These are phyloP conservation scores for Cajanus cajan DNA, from an alignment of 306 rosid species.

Conservation along the genomic window DNA sequence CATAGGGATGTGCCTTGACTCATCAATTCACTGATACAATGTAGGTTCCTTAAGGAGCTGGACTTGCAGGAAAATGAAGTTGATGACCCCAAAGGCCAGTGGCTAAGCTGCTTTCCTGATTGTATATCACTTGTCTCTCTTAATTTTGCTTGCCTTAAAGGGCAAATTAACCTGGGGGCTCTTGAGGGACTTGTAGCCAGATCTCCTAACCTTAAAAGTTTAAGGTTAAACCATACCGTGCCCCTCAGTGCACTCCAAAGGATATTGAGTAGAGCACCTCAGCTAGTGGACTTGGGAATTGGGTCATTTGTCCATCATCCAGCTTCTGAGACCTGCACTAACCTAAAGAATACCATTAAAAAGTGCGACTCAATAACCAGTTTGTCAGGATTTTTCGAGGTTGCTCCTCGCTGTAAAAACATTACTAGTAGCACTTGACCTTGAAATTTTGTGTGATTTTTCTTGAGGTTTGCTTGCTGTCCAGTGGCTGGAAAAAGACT, in stretches of 20 bases:
- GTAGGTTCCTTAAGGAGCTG: slow-evolving; percentile 6
- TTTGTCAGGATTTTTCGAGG: slow-evolving; percentile 7
- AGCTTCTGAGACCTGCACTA: neutral
- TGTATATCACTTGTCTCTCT: neutral
- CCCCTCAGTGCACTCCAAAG: neutral
- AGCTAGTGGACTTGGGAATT: slow-evolving; percentile 8
- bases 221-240: neutral
- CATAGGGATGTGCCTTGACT: neutral
- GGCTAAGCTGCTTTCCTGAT: slow-evolving; percentile 15
- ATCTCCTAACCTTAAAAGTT: neutral
- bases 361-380: slow-evolving; percentile 6
- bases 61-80: neutral
- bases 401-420: neutral
- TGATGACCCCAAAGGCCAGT: neutral
- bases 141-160: slow-evolving; percentile 1
- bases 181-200: slow-evolving; percentile 2
- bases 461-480: too few relatives aligned
- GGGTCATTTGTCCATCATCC: neutral
- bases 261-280: neutral
- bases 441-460: too few relatives aligned
- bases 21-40: neutral
- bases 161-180: neutral
- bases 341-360: neutral
- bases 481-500: too few relatives aligned
- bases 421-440: too few relatives aligned